Conservation (phyloP, 2,329 filamentous ascomycete genomes). For the Aspergillus amoenus region DNA sequence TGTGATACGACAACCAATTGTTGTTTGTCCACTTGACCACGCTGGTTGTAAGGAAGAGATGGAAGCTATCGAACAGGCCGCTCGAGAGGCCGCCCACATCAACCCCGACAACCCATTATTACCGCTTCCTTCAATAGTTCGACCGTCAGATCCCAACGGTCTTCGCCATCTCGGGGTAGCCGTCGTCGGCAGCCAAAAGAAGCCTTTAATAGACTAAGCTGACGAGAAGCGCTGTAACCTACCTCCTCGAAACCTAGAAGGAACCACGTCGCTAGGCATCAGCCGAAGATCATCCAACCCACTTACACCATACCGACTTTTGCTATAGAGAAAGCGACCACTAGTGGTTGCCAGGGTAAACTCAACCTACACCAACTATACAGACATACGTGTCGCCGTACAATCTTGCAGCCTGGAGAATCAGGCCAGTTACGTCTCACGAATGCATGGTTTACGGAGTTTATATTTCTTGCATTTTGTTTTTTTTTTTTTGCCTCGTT, state of each 20-base stretch:
- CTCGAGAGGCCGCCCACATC: constrained; percentile 85
- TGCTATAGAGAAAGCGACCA: neutral
- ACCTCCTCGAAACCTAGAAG: neutral
- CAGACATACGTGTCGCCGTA: neutral
- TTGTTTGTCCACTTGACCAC: constrained; percentile 93
- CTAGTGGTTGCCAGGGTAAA: neutral
- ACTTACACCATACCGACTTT: neutral
- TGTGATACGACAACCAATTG: constrained; percentile 82
- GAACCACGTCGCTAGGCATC: constrained; percentile 12
- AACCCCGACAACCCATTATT: constrained; percentile 89
- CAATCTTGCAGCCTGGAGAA: constrained; percentile 8
- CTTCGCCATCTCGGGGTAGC: constrained; percentile 61
- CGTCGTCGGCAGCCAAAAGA: constrained; percentile 62
- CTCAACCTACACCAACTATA: constrained; percentile 5
- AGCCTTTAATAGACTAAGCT: constrained; percentile 64
- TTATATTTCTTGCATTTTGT: constrained; percentile 30
- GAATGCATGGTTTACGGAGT: constrained; percentile 39
- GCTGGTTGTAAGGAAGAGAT: constrained; percentile 97
- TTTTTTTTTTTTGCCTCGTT: constrained; percentile 12
- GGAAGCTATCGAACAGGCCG: constrained; percentile 95
- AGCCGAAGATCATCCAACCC: constrained; percentile 13
- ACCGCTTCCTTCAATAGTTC: constrained; percentile 79
- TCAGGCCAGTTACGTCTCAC: constrained; percentile 30
- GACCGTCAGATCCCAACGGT: constrained; percentile 69
- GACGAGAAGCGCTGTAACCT: neutral